Percentiles rank a stretch among this genome's conserved stretches.
These are phyloP conservation scores for Planoprotostelium fungivorum DNA, from an alignment of 78 protist species.

Conservation along the genomic window DNA sequence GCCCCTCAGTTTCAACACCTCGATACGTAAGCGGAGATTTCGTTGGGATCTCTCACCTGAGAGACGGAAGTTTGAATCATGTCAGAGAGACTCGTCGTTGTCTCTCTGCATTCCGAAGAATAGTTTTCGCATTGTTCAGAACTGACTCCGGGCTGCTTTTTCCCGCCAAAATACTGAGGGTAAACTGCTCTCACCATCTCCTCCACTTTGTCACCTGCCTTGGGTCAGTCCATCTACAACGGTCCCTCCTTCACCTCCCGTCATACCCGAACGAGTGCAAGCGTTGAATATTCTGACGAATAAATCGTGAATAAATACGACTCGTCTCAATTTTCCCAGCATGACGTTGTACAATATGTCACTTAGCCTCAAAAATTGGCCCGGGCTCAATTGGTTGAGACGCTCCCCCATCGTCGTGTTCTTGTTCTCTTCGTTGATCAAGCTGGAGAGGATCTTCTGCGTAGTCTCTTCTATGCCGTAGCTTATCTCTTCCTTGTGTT, in stretches of 20 bases:
- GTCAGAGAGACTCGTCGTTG: neutral
- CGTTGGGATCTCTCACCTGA: neutral
- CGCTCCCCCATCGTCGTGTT: neutral
- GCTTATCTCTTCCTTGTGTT: neutral
- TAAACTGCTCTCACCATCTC: neutral
- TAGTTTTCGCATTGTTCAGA: neutral
- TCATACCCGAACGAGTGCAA: too few relatives aligned
- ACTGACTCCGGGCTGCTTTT: neutral
- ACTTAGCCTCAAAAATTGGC: neutral
- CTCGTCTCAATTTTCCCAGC: neutral
- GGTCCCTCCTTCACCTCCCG: too few relatives aligned
- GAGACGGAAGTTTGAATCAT: neutral
- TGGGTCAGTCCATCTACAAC: neutral
- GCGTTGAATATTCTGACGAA: neutral
- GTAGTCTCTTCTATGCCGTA: neutral
- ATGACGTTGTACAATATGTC: neutral
- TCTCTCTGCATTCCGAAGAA: neutral
- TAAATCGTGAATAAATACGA: neutral
- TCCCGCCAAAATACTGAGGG: neutral
- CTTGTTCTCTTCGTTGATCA: neutral
- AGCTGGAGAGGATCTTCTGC: neutral
- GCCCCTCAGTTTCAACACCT: slow-evolving; percentile 28
- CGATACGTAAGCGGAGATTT: too few relatives aligned
- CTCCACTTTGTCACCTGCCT: neutral
- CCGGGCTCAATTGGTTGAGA: neutral